These are phyloP conservation scores for Phytophthora ohioensis DNA, from an alignment of 352 stramenopile species.

Conservation along the genomic window DNA sequence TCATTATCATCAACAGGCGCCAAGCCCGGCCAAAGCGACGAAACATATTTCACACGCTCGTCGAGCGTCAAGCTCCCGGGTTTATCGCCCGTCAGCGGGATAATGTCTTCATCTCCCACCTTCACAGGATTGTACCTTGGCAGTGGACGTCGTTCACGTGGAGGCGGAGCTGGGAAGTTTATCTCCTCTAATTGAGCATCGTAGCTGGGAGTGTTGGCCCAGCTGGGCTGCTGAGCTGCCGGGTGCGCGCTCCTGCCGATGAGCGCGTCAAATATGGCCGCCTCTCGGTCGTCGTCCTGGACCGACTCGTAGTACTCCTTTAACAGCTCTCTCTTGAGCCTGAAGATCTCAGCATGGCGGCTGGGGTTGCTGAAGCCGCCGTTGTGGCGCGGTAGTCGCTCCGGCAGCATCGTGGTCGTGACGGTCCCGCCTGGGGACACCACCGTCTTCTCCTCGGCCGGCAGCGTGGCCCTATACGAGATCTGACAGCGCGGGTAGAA, in stretches of 20 bases:
- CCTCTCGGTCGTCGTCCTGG: conserved; percentile 43
- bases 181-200: conserved; percentile 11
- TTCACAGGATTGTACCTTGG: conserved; percentile 61
- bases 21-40: conserved; percentile 69
- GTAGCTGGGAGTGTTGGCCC: not conserved
- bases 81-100: conserved; percentile 55
- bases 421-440: conserved; percentile 62
- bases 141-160: conserved; percentile 27
- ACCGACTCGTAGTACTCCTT: conserved; percentile 61
- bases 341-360: conserved; percentile 72
- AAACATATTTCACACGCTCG: conserved; percentile 71
- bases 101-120: conserved; percentile 54
- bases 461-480: conserved; percentile 69
- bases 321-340: conserved; percentile 70
- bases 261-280: conserved; percentile 46
- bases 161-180: conserved; percentile 10
- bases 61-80: conserved; percentile 54
- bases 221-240: conserved; percentile 16
- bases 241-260: conserved; percentile 35
- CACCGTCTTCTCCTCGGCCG: conserved; percentile 64
- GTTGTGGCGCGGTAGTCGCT: conserved; percentile 66
- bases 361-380: conserved; percentile 80
- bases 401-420: conserved; percentile 52
- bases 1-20: conserved; percentile 73
- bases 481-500: conserved; percentile 78